A percentile compares a stretch with the other conserved stretches of the same genome.
Evolutionary conservation across 306 rosid genomes (phyloP).

Genomic region (Trifolium subterraneum): DNA sequence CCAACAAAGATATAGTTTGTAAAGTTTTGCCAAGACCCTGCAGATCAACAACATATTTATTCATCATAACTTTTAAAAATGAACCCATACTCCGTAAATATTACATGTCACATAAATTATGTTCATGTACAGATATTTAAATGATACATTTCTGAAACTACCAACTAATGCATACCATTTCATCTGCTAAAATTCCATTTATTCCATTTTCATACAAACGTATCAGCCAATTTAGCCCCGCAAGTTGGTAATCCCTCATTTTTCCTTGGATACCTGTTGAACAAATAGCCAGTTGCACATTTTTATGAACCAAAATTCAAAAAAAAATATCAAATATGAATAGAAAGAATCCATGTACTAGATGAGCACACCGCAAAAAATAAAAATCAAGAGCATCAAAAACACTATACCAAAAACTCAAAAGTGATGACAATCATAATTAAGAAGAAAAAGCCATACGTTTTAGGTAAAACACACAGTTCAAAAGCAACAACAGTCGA

Average conservation of each 20-base stretch:
- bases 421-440: neutral
- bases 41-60: conserved; percentile 35
- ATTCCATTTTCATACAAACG: conserved; percentile 95
- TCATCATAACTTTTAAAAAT: conserved; percentile 12
- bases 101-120: conserved; percentile 12
- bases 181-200: conserved; percentile 99
- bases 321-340: conserved; percentile 1
- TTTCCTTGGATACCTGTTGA: conserved; percentile 91
- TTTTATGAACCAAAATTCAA: conserved; percentile 9
- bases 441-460: neutral
- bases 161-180: conserved; percentile 68
- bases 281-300: conserved; percentile 35
- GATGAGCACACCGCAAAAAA: neutral
- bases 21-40: conserved; percentile 98
- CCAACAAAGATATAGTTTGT: conserved; percentile 94
- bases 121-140: conserved; percentile 3
- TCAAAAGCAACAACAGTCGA: neutral
- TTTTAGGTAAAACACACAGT: neutral
- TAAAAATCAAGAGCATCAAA: neutral
- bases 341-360: conserved; percentile 22
- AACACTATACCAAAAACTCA: neutral
- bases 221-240: conserved; percentile 96
- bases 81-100: conserved; percentile 11
- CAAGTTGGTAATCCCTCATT: conserved; percentile 99
- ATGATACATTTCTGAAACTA: neutral